These are phyloP conservation scores for Pestalotiopsis sp. DNA, from an alignment of 2,329 filamentous ascomycete species.

Conservation along the genomic window DNA sequence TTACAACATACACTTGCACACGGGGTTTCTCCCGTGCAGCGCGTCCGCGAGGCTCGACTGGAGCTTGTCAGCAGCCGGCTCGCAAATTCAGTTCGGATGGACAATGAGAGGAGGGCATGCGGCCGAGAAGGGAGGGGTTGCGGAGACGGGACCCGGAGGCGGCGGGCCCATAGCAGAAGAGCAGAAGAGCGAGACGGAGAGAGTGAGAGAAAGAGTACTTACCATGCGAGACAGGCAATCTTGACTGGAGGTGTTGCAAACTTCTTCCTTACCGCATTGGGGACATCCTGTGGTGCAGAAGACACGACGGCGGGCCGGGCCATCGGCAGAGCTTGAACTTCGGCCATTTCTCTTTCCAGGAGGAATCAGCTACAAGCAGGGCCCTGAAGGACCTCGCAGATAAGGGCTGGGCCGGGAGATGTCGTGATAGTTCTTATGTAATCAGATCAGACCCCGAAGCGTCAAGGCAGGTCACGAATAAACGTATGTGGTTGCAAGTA, in stretches of 20 bases:
- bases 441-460: background rate
- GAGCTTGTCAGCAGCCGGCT: constrained; percentile 4
- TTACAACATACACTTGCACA: constrained; percentile 10
- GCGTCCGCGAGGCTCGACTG: constrained; percentile 12
- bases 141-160: background rate
- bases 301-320: background rate
- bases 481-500: background rate
- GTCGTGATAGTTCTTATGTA: background rate
- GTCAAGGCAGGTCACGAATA: background rate
- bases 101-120: background rate
- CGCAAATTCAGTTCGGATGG: background rate
- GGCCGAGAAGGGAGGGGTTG: background rate
- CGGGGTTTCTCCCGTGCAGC: constrained; percentile 11
- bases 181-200: background rate
- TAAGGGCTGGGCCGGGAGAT: background rate
- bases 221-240: constrained; percentile 13
- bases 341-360: background rate
- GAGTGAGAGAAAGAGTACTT: background rate
- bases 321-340: background rate
- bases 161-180: background rate
- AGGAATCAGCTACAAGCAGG: background rate
- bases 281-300: background rate
- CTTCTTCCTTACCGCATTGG: constrained; percentile 9
- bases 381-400: background rate
- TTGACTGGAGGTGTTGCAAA: constrained; percentile 13